Evolutionary conservation across 2,329 filamentous ascomycete species (phyloP), one percentile per base, ranked within the genome.

Genomic region (Fusarium redolens): DNA sequence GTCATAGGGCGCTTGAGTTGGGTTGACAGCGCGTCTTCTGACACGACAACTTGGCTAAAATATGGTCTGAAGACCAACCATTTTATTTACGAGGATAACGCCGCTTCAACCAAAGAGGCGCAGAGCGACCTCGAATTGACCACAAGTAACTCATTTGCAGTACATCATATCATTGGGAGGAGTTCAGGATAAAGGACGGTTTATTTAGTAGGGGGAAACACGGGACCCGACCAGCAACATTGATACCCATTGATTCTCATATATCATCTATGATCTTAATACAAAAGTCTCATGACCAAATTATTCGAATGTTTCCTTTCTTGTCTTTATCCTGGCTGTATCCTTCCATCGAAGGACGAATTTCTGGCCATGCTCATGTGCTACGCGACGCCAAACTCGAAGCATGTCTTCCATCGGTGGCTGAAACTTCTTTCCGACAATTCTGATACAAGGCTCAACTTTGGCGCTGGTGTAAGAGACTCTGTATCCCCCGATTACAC

Each of bases 191-290:
- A 33, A 30, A 9, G 37, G 37, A 51, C 22, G 33, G 28, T 38
- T 35, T 25, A 51, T 63, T 43, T 28, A 41, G 15, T 5, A n/a
- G 33, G 22, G 65, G 64, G 15, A 48, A 63, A 40, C 40, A 70
- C 57, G 51, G 58, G 15, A 69, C 65, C 65, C 58, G 30, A 40
- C 45, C n/a, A 68, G 65, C 48, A 52, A 64, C 20, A 69, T 55
- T 58, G 66, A 69, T 69, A 69, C 65, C 65, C 66, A 51, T 58
- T 63, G 48, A 50, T 64, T 61, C 31, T 68, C 58, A 52, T 33
- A 35, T 30, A 61, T 15, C 30, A 62, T 35, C 17, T 33, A 18
- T 40, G 38, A 28, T 51, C n/a, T 22, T 31, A 58, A 28, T 31
- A 22, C 38, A 66, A 22, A 44, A 38, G 38, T 17, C 14, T 11